phyloP scores from a whole-genome alignment of 2,329 filamentous ascomycete genomes.

The Thielaviopsis populi region DNA sequence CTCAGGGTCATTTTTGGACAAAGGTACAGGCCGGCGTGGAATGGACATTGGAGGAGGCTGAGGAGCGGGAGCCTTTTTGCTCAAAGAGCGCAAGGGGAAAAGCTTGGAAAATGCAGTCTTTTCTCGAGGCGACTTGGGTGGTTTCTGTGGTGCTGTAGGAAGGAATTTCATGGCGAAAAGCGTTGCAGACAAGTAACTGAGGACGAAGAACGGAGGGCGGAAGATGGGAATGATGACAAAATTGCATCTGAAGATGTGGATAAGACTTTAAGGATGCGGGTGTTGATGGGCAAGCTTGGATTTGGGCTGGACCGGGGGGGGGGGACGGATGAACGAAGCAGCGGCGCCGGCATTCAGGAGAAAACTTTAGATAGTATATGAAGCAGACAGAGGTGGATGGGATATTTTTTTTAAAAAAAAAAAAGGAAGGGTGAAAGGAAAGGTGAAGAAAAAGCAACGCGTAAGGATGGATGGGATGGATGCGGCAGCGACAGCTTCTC shows the following conservation, averaged over 20 bases:
- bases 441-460: background rate
- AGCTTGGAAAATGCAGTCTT: slow-evolving; percentile 17
- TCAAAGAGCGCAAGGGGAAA: slow-evolving; percentile 20
- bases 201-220: slow-evolving; percentile 24
- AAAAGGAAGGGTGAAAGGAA: background rate
- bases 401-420: slow-evolving; percentile 18
- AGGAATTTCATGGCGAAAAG: slow-evolving; percentile 17
- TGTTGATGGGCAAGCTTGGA: background rate
- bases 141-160: slow-evolving; percentile 13
- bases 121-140: slow-evolving; percentile 18
- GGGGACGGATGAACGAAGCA: too few relatives aligned
- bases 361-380: slow-evolving; percentile 26
- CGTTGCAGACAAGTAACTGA: slow-evolving; percentile 10
- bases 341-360: too few relatives aligned
- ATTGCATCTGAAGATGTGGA: background rate
- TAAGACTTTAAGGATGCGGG: background rate
- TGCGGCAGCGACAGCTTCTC: background rate
- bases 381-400: slow-evolving; percentile 32
- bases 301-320: background rate
- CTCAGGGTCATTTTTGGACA: slow-evolving; percentile 9
- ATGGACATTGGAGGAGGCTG: slow-evolving; percentile 24
- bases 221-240: slow-evolving; percentile 29
- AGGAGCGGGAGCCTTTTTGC: slow-evolving; percentile 16
- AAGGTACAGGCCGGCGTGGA: slow-evolving; percentile 25
- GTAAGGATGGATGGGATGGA: background rate